phyloP scores from a whole-genome alignment of 1,139 yeast species.

The Hanseniaspora uvarum region DNA sequence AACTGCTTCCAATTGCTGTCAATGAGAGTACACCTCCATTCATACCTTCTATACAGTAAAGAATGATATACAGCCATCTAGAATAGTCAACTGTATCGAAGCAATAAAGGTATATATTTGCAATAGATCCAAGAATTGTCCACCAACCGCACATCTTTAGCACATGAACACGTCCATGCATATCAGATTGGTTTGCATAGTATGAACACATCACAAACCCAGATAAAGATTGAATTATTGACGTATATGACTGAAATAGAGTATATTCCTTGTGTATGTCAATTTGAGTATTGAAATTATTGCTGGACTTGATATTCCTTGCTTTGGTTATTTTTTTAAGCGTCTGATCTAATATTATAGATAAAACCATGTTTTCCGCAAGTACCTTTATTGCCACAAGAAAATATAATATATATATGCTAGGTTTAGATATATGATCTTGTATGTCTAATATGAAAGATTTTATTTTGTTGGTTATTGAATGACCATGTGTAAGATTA shows the following conservation, averaged over 20 bases:
- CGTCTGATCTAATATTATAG: slow-evolving; percentile 16
- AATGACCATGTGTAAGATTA: slow-evolving; percentile 7
- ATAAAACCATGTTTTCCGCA: slow-evolving; percentile 17
- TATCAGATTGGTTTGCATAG: slow-evolving; percentile 25
- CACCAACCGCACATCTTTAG: slow-evolving; percentile 16
- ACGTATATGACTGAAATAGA: slow-evolving; percentile 21
- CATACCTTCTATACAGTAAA: slow-evolving; percentile 18
- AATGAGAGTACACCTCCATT: slow-evolving; percentile 44
- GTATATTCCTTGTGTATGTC: slow-evolving; percentile 22
- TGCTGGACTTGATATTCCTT: not conserved
- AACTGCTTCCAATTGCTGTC: slow-evolving; percentile 44
- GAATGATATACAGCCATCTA: slow-evolving; percentile 7
- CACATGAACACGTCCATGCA: slow-evolving; percentile 22
- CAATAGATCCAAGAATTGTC: slow-evolving; percentile 16
- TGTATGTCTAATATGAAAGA: no score
- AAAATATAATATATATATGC: not conserved
- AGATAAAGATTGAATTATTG: slow-evolving; percentile 23
- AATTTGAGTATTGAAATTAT: not conserved
- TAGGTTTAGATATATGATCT: not conserved
- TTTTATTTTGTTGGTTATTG: not conserved
- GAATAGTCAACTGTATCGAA: slow-evolving; percentile 7
- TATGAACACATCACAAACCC: slow-evolving; percentile 25
- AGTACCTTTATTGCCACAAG: slow-evolving; percentile 15
- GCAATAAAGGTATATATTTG: slow-evolving; percentile 16
- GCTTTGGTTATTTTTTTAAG: slow-evolving; percentile 9